phyloP scores from a whole-genome alignment of 2,329 filamentous ascomycete genomes.

The Penicillium sp. region DNA sequence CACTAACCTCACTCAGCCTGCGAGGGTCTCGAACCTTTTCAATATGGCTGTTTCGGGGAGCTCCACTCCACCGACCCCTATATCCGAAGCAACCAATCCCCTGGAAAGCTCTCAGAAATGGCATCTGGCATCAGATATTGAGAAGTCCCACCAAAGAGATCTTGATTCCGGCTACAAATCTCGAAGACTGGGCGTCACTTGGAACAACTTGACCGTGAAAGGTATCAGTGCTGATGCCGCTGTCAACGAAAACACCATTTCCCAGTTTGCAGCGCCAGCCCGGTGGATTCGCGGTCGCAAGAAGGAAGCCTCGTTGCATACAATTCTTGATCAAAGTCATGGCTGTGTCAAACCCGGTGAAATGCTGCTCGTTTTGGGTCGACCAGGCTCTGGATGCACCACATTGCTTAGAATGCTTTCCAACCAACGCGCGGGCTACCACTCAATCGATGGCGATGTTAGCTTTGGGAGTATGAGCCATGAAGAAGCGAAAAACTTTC shows the following conservation, averaged over 20 bases:
- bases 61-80: not conserved
- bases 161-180: not conserved
- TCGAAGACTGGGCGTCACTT: not conserved
- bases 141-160: not conserved
- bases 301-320: conserved; percentile 58
- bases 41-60: not conserved
- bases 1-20: no score
- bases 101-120: not conserved
- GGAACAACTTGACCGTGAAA: not conserved
- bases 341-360: conserved; percentile 71
- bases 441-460: not conserved
- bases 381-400: conserved; percentile 71
- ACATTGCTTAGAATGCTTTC: conserved; percentile 70
- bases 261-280: not conserved
- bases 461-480: not conserved
- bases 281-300: not conserved
- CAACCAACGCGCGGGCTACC: conserved; percentile 52
- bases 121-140: not conserved
- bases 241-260: not conserved
- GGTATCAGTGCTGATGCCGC: not conserved
- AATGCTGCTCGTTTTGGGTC: conserved; percentile 70
- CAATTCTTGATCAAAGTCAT: conserved; percentile 62
- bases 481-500: not conserved
- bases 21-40: not conserved
- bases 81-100: not conserved